These are phyloP conservation scores for Garcia nutans DNA, from an alignment of 345 rosid species.

Conservation along the genomic window DNA sequence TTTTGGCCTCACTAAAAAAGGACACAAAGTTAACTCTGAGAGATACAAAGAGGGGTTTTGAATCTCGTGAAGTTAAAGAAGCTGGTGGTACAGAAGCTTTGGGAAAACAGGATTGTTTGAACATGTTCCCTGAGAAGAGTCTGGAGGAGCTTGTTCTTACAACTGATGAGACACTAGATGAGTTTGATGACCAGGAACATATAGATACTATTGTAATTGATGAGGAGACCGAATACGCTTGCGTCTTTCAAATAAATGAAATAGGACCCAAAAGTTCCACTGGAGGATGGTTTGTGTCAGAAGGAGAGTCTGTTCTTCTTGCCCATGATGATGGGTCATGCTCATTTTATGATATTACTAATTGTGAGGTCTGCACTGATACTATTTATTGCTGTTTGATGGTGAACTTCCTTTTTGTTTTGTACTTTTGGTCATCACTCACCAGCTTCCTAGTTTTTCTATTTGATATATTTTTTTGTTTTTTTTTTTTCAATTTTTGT, in stretches of 20 bases:
- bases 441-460: conserved; percentile 7
- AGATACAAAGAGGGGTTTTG: conserved; percentile 31
- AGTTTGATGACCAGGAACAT: conserved; percentile 77
- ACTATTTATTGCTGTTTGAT: background rate
- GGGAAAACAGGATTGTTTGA: conserved; percentile 38
- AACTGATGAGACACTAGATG: conserved; percentile 73
- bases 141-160: conserved; percentile 52
- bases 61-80: conserved; percentile 50
- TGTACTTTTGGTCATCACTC: background rate
- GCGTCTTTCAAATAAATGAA: conserved; percentile 51
- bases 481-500: background rate
- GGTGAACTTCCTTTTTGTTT: background rate
- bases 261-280: conserved; percentile 69
- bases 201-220: conserved; percentile 34
- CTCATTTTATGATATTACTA: conserved; percentile 76
- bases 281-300: conserved; percentile 98
- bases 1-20: conserved; percentile 55
- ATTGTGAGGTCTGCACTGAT: conserved; percentile 62
- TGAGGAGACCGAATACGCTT: conserved; percentile 58
- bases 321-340: conserved; percentile 91
- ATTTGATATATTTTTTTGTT: background rate
- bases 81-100: conserved; percentile 49
- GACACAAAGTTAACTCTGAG: conserved; percentile 22
- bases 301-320: conserved; percentile 91
- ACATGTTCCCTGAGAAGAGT: conserved; percentile 29